phyloP scores from a whole-genome alignment of 768 basidiomycete species.

The Tulasnella sp. region DNA sequence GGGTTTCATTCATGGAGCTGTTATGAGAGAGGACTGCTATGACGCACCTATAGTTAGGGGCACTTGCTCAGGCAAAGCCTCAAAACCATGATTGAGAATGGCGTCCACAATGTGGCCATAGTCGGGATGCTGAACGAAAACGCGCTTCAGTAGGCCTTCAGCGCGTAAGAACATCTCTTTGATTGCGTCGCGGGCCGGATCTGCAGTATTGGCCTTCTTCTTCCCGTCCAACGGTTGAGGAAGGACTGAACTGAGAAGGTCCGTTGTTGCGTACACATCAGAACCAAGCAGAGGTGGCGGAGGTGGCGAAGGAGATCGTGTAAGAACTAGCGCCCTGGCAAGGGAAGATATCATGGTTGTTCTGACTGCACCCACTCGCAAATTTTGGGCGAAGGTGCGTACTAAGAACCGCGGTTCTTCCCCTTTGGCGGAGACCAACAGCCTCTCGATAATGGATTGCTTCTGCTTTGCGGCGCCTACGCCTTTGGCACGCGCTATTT shows the following conservation, averaged over 20 bases:
- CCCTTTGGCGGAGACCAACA: slow-evolving; percentile 73
- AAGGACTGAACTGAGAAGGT: slow-evolving; percentile 23
- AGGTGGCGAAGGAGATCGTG: neutral
- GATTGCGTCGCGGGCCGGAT: slow-evolving; percentile 22
- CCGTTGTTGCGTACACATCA: neutral
- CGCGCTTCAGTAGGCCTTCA: slow-evolving; percentile 52
- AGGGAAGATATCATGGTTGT: slow-evolving; percentile 70
- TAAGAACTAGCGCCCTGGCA: slow-evolving; percentile 43
- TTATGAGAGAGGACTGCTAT: neutral
- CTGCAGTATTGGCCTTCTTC: slow-evolving; percentile 24
- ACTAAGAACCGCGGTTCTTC: slow-evolving; percentile 81
- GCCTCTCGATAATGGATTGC: slow-evolving; percentile 62
- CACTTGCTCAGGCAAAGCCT: slow-evolving; percentile 45
- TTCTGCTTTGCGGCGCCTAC: slow-evolving; percentile 64
- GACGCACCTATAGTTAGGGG: slow-evolving; percentile 56
- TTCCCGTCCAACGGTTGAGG: slow-evolving; percentile 23
- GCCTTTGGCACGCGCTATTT: slow-evolving; percentile 57
- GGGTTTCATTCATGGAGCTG: slow-evolving; percentile 3
- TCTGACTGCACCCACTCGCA: slow-evolving; percentile 80
- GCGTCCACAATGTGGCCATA: slow-evolving; percentile 57
- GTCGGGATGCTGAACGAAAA: slow-evolving; percentile 68
- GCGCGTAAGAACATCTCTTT: slow-evolving; percentile 39
- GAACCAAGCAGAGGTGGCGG: slow-evolving; percentile 1
- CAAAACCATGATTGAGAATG: slow-evolving; percentile 47
- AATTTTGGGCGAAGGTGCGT: slow-evolving; percentile 56